Evolutionary conservation across 2,329 filamentous ascomycete species (phyloP).

Genomic region (Aureobasidium sp.): DNA sequence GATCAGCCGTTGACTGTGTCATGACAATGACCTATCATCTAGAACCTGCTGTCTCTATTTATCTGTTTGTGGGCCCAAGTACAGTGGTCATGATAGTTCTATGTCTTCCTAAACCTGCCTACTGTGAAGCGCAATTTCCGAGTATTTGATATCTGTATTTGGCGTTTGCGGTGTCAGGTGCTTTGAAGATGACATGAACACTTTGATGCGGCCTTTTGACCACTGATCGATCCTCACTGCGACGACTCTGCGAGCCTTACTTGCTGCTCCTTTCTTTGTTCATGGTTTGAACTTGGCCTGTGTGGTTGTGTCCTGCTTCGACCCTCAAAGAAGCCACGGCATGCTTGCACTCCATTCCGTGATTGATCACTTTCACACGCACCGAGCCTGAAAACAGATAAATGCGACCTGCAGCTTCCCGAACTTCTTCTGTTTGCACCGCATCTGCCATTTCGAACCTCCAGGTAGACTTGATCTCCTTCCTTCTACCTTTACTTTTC

Average conservation of each 20-base stretch:
- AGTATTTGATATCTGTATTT: background rate
- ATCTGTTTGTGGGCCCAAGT: too few species aligned
- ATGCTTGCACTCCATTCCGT: background rate
- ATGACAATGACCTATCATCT: too few species aligned
- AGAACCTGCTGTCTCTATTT: too few species aligned
- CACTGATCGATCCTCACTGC: background rate
- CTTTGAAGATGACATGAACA: background rate
- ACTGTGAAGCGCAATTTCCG: background rate
- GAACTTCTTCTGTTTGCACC: background rate
- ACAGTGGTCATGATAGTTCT: too few species aligned
- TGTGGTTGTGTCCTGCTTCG: background rate
- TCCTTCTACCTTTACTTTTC: background rate
- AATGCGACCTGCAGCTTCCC: background rate
- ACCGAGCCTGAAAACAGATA: background rate
- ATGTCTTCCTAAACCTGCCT: background rate
- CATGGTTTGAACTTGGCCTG: background rate
- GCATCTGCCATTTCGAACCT: background rate
- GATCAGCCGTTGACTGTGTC: too few species aligned
- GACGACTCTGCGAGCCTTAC: background rate
- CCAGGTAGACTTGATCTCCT: background rate
- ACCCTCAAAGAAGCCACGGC: background rate
- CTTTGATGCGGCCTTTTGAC: background rate
- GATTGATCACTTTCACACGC: background rate
- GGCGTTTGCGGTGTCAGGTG: background rate
- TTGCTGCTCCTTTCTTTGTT: background rate